phyloP scores from a whole-genome alignment of 129 eudicot genomes.

The Centrapalus pauciflorus region DNA sequence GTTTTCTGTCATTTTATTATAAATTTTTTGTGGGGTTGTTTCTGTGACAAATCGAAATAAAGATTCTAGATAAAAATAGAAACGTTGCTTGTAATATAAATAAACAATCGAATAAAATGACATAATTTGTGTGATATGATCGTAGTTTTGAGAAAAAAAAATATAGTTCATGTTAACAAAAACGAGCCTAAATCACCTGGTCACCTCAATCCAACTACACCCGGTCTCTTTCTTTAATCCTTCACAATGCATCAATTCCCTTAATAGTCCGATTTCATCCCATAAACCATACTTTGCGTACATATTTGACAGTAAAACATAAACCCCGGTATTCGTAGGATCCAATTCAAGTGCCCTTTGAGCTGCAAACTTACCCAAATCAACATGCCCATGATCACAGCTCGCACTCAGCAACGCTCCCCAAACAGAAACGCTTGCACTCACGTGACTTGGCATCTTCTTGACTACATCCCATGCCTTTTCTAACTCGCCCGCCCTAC shows the following conservation, averaged over 20 bases:
- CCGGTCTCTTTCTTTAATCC: slow-evolving; percentile 72
- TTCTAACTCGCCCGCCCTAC: slow-evolving; percentile 77
- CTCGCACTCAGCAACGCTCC: slow-evolving; percentile 70
- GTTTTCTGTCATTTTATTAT: slow-evolving; percentile 5
- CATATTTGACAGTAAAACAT: slow-evolving; percentile 66
- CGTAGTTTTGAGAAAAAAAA: no score
- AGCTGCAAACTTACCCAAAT: slow-evolving; percentile 70
- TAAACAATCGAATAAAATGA: not conserved
- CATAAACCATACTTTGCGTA: slow-evolving; percentile 68
- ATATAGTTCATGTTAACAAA: no score
- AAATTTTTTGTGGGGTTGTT: not conserved
- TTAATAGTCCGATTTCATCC: slow-evolving; percentile 55
- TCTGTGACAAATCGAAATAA: not conserved
- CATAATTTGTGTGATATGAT: no score
- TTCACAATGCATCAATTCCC: slow-evolving; percentile 43
- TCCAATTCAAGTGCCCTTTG: slow-evolving; percentile 65
- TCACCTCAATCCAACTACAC: slow-evolving; percentile 49
- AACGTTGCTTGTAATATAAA: not conserved
- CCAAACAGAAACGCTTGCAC: slow-evolving; percentile 48
- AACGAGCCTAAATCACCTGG: slow-evolving; percentile 7
- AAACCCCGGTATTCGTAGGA: slow-evolving; percentile 61
- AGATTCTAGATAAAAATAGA: not conserved
- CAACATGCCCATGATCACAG: slow-evolving; percentile 55
- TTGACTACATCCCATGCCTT: slow-evolving; percentile 61
- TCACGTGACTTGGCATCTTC: slow-evolving; percentile 41